Conservation (phyloP, 192 early-diverging fungal species). For the Spizellomyces sp. region DNA sequence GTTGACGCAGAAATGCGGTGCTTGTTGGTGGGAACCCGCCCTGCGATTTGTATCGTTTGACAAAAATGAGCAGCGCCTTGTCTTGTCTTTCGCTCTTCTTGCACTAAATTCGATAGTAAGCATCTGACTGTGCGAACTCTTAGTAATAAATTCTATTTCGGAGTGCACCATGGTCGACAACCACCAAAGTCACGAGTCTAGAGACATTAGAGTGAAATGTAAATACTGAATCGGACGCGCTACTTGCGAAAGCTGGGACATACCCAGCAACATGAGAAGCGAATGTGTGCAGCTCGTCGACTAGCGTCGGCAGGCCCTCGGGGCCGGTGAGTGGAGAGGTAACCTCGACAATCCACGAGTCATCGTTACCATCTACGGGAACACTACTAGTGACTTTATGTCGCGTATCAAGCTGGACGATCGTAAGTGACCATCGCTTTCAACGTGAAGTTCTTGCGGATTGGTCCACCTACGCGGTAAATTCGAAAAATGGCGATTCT, state of each 20-base stretch:
- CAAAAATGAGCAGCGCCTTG: not conserved
- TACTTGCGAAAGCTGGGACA: not conserved
- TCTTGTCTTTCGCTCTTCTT: too few relatives aligned
- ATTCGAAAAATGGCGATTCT: slow-evolving; percentile 65
- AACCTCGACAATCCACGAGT: slow-evolving; percentile 65
- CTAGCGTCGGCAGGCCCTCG: slow-evolving; percentile 55
- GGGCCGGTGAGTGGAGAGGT: slow-evolving; percentile 51
- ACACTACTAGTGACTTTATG: slow-evolving; percentile 50
- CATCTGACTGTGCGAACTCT: not conserved
- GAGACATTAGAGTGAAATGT: too few relatives aligned
- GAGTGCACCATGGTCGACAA: slow-evolving; percentile 22
- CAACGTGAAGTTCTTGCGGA: not conserved
- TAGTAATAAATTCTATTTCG: slow-evolving; percentile 25
- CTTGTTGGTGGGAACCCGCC: too few relatives aligned
- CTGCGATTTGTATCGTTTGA: not conserved
- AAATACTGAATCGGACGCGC: too few relatives aligned
- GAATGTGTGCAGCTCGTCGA: slow-evolving; percentile 57
- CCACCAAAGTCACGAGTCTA: slow-evolving; percentile 22
- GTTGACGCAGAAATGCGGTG: not conserved
- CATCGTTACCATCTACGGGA: slow-evolving; percentile 46
- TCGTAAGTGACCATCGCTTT: not conserved
- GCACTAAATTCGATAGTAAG: too few relatives aligned
- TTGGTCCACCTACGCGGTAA: slow-evolving; percentile 39
- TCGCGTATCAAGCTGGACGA: slow-evolving; percentile 6
- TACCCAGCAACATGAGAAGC: slow-evolving; percentile 29